Evolutionary conservation across 2,329 filamentous ascomycete genomes (phyloP).

Genomic region (Talaromyces sp.): DNA sequence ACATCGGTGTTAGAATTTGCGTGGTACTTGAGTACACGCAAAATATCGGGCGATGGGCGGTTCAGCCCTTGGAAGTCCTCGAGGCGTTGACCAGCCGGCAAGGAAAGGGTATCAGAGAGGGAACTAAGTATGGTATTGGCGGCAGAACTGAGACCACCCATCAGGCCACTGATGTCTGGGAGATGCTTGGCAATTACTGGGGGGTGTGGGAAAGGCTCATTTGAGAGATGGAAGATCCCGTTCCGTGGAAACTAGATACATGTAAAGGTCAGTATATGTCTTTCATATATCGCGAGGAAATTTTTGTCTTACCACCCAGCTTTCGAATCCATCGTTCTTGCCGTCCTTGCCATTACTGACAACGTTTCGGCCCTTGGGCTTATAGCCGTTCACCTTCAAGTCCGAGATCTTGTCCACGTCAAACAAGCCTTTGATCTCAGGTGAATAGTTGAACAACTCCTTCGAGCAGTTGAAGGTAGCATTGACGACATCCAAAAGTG

Average conservation of each 20-base stretch:
- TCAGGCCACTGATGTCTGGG: background rate
- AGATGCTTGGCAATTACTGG: background rate
- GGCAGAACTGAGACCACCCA: background rate
- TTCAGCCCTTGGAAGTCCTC: background rate
- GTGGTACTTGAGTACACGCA: background rate
- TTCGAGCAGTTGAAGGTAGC: constrained; percentile 3
- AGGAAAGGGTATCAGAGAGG: background rate
- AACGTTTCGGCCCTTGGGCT: background rate
- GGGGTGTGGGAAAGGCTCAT: background rate
- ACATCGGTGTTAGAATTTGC: background rate
- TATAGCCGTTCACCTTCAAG: constrained; percentile 2
- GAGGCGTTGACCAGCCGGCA: background rate
- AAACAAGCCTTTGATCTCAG: constrained; percentile 3
- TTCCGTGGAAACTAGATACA: background rate
- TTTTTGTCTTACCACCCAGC: constrained; percentile 1
- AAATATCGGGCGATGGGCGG: constrained; percentile 1
- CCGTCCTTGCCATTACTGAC: background rate
- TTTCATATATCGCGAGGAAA: background rate
- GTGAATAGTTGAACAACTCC: background rate
- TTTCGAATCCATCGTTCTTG: constrained; percentile 3
- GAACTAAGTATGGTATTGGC: background rate
- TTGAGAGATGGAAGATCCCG: background rate
- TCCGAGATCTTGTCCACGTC: constrained; percentile 2
- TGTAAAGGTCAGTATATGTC: background rate
- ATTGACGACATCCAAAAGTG: background rate